Percentiles rank a stretch among this genome's conserved stretches.
These are phyloP conservation scores for Candida albicans DNA, from an alignment of 1,139 yeast species.

Conservation along the genomic window DNA sequence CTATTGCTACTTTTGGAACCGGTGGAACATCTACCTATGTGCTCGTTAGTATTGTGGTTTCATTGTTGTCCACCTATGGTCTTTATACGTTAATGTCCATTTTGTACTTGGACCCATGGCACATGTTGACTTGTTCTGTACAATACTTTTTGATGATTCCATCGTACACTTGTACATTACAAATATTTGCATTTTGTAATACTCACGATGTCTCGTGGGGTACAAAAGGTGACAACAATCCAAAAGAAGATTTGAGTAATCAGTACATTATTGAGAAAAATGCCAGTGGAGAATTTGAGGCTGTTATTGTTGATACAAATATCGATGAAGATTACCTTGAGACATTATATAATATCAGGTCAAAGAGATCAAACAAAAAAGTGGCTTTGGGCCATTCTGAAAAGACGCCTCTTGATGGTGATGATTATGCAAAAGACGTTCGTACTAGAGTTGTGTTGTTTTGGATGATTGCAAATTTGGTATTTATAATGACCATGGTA, in stretches of 20 bases:
- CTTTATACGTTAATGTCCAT: constrained; percentile 76
- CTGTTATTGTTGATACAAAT: constrained; percentile 86
- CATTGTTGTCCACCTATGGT: constrained; percentile 90
- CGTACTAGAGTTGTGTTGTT: constrained; percentile 90
- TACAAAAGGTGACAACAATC: constrained; percentile 87
- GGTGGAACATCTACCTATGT: constrained; percentile 56
- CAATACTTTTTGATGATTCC: constrained; percentile 89
- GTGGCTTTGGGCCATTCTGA: constrained; percentile 49
- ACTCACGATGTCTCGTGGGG: constrained; percentile 98
- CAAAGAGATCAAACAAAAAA: constrained; percentile 63
- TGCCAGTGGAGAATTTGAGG: constrained; percentile 71
- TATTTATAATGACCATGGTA: constrained; percentile 81
- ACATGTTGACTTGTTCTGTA: constrained; percentile 74
- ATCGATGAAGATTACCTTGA: constrained; percentile 86
- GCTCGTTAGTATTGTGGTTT: constrained; percentile 70
- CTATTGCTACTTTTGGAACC: constrained; percentile 43
- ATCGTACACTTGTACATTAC: constrained; percentile 87
- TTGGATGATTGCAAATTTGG: constrained; percentile 82
- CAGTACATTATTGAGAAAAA: constrained; percentile 49
- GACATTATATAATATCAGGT: constrained; percentile 69
- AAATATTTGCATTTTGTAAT: constrained; percentile 91
- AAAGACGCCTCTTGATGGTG: constrained; percentile 52
- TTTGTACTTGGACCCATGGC: constrained; percentile 93
- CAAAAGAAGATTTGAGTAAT: constrained; percentile 50
- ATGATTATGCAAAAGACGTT: constrained; percentile 91